phyloP scores from a whole-genome alignment of 768 basidiomycete genomes.

The Tricholoma matsutake region DNA sequence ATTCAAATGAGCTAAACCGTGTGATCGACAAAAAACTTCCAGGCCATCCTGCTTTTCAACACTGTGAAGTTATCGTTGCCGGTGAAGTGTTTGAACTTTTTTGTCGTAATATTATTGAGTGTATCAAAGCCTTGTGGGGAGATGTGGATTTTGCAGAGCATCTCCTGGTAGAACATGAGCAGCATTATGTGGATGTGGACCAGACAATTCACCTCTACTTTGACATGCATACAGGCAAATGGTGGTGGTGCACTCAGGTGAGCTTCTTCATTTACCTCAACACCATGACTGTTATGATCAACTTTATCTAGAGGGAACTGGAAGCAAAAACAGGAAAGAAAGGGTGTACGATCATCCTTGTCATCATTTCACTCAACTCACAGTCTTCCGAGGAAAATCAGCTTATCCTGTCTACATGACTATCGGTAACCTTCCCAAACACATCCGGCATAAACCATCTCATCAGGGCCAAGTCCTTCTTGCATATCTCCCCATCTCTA shows the following conservation, averaged over 20 bases:
- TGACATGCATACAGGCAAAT: constrained; percentile 46
- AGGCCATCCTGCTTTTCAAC: constrained; percentile 21
- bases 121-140: constrained; percentile 30
- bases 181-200: constrained; percentile 31
- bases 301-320: not conserved
- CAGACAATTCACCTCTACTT: constrained; percentile 27
- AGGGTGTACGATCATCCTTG: too few species aligned
- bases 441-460: too few species aligned
- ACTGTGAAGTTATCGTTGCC: constrained; percentile 23
- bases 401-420: too few species aligned
- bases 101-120: constrained; percentile 32
- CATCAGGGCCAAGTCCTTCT: too few species aligned
- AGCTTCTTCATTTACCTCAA: not conserved
- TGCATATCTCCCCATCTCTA: too few species aligned
- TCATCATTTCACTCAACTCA: constrained; percentile 33
- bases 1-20: constrained; percentile 22
- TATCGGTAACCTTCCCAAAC: too few species aligned
- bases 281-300: not conserved
- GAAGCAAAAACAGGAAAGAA: constrained; percentile 24
- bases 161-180: constrained; percentile 33
- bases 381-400: too few species aligned
- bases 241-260: constrained; percentile 57
- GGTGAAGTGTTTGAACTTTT: constrained; percentile 32
- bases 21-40: constrained; percentile 27
- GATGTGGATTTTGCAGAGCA: constrained; percentile 29